Conservation (phyloP, 2,329 filamentous ascomycete genomes). For the Aureobasidium sp. region DNA sequence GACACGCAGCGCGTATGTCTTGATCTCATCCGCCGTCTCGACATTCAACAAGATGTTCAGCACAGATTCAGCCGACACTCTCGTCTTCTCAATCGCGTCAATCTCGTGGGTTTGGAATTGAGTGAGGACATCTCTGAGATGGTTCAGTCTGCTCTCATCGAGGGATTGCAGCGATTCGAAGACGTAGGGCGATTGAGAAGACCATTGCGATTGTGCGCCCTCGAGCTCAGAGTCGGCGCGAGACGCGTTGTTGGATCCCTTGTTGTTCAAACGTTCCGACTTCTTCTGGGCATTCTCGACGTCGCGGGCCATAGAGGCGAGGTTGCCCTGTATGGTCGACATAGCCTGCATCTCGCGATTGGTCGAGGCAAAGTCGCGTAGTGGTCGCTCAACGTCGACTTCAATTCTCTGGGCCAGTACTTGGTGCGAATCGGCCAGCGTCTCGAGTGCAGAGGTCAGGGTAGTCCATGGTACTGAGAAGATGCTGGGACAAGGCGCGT, state of each 20-base stretch:
- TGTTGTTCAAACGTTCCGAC: conserved; percentile 73
- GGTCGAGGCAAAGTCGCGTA: conserved; percentile 64
- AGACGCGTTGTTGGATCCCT: conserved; percentile 74
- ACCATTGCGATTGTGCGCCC: conserved; percentile 76
- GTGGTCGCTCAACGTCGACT: conserved; percentile 73
- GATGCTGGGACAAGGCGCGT: conserved; percentile 48
- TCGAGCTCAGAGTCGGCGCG: conserved; percentile 65
- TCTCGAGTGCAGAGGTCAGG: conserved; percentile 70
- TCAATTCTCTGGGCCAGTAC: conserved; percentile 74
- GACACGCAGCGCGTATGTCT: conserved; percentile 51
- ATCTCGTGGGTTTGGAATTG: conserved; percentile 90
- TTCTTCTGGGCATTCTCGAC: conserved; percentile 78
- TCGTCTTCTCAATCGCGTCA: conserved; percentile 71
- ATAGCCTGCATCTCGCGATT: conserved; percentile 74
- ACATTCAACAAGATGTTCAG: conserved; percentile 78
- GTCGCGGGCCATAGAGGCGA: conserved; percentile 72
- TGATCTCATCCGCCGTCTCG: conserved; percentile 79
- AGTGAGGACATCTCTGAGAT: conserved; percentile 82
- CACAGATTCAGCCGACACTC: conserved; percentile 67
- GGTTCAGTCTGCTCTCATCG: conserved; percentile 82
- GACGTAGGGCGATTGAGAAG: conserved; percentile 87
- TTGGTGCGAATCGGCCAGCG: conserved; percentile 76
- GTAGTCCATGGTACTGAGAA: conserved; percentile 88
- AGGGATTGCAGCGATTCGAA: conserved; percentile 87
- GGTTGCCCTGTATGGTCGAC: conserved; percentile 70